Conservation (phyloP, 2,329 filamentous ascomycete species). For the Aspergillus candidus region DNA sequence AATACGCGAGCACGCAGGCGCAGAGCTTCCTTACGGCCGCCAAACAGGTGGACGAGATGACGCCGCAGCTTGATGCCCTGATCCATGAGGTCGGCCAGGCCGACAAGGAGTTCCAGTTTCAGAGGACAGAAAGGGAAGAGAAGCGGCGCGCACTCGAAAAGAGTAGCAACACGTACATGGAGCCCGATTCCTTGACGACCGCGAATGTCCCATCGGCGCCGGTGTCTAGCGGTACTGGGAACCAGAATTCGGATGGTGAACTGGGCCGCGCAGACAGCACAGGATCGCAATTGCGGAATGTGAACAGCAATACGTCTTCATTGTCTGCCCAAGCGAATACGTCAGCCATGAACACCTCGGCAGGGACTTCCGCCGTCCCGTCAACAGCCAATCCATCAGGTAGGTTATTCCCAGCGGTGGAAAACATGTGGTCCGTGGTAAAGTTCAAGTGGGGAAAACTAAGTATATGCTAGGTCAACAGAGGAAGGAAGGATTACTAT, state of each 20-base stretch:
- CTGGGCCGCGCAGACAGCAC: conserved; percentile 69
- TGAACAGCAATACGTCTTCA: conserved; percentile 43
- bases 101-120: conserved; percentile 94
- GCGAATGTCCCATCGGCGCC: conserved; percentile 29
- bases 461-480: conserved; percentile 59
- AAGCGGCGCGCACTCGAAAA: conserved; percentile 87
- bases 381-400: conserved; percentile 3
- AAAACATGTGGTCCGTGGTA: not conserved
- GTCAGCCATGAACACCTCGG: conserved; percentile 21
- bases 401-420: conserved; percentile 14
- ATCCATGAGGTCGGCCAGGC: conserved; percentile 84
- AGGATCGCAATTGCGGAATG: conserved; percentile 58
- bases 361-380: not conserved
- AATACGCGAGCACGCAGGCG: conserved; percentile 86
- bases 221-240: conserved; percentile 41
- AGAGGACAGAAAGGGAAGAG: conserved; percentile 90
- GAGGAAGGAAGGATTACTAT: conserved; percentile 87
- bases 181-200: conserved; percentile 56
- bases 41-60: conserved; percentile 77
- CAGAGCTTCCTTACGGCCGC: conserved; percentile 73
- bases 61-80: conserved; percentile 85
- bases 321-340: conserved; percentile 36
- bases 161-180: conserved; percentile 66
- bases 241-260: conserved; percentile 59
- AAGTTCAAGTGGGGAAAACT: conserved; percentile 37